A percentile compares a stretch with the other conserved stretches of the same genome.
phyloP scores from a whole-genome alignment of 176 grass and related monocot species.

The Aegilops longissima region DNA sequence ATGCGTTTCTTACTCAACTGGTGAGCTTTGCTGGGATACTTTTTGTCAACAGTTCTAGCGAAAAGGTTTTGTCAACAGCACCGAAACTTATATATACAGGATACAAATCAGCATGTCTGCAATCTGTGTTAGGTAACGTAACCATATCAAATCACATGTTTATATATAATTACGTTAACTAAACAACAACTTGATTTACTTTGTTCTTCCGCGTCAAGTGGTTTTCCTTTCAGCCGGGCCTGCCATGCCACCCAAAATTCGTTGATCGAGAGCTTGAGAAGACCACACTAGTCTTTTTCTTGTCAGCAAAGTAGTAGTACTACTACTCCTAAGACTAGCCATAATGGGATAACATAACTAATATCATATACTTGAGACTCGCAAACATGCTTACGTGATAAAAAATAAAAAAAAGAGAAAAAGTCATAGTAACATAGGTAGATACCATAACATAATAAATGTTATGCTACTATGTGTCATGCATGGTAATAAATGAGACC shows the following conservation, averaged over 20 bases:
- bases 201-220: background rate
- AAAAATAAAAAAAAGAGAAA: too few relatives aligned
- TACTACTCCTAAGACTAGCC: too few relatives aligned
- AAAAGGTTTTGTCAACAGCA: background rate
- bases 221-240: background rate
- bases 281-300: background rate
- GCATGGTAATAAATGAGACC: too few relatives aligned
- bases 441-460: too few relatives aligned
- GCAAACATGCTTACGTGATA: too few relatives aligned
- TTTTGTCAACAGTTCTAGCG: background rate
- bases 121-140: background rate
- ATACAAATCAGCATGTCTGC: background rate
- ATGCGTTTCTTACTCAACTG: background rate
- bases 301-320: conserved; percentile 2
- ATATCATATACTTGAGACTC: too few relatives aligned
- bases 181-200: background rate
- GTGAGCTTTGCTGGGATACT: background rate
- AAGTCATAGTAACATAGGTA: too few relatives aligned
- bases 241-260: background rate
- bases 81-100: background rate
- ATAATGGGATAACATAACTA: too few relatives aligned
- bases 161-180: background rate
- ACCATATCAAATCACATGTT: background rate
- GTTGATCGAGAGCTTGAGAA: background rate
- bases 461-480: too few relatives aligned